Conservation (phyloP, 2,329 filamentous ascomycete genomes). For the Tothia fuscella region DNA sequence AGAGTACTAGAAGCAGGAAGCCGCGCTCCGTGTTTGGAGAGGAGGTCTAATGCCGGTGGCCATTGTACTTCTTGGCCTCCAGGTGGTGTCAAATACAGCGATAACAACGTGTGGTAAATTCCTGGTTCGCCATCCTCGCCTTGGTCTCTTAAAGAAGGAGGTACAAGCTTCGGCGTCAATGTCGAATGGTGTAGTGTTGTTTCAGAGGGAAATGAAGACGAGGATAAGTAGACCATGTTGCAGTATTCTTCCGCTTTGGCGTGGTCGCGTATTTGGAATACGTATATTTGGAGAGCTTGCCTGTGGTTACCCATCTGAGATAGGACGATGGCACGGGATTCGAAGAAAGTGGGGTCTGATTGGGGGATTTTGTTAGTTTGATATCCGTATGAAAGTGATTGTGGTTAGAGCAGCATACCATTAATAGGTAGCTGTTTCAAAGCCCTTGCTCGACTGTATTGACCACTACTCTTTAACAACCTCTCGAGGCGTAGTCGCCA, state of each 20-base stretch:
- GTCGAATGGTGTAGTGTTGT: conserved; percentile 15
- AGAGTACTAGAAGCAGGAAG: conserved; percentile 80
- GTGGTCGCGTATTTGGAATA: conserved; percentile 83
- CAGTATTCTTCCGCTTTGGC: conserved; percentile 95
- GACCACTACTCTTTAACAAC: conserved; percentile 63
- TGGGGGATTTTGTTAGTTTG: conserved; percentile 11
- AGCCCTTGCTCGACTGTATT: conserved; percentile 71
- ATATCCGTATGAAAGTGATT: not conserved
- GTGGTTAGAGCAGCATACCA: conserved; percentile 44
- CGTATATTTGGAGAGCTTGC: conserved; percentile 93
- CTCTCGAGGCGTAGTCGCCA: conserved; percentile 56
- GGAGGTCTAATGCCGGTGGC: conserved; percentile 67
- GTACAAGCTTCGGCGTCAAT: conserved; percentile 16
- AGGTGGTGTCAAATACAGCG: conserved; percentile 76
- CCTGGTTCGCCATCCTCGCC: conserved; percentile 50
- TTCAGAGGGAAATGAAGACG: conserved; percentile 3
- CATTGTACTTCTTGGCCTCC: conserved; percentile 60
- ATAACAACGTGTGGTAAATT: conserved; percentile 85
- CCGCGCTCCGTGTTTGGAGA: conserved; percentile 86
- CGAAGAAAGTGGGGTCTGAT: conserved; percentile 78
- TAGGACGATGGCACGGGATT: conserved; percentile 79
- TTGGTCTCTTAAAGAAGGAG: too few relatives aligned
- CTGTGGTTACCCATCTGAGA: conserved; percentile 94
- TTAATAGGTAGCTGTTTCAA: conserved; percentile 69
- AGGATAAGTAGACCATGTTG: conserved; percentile 63